phyloP scores from a whole-genome alignment of 495 filamentous ascomycete species.

The Aspergillus diversus region DNA sequence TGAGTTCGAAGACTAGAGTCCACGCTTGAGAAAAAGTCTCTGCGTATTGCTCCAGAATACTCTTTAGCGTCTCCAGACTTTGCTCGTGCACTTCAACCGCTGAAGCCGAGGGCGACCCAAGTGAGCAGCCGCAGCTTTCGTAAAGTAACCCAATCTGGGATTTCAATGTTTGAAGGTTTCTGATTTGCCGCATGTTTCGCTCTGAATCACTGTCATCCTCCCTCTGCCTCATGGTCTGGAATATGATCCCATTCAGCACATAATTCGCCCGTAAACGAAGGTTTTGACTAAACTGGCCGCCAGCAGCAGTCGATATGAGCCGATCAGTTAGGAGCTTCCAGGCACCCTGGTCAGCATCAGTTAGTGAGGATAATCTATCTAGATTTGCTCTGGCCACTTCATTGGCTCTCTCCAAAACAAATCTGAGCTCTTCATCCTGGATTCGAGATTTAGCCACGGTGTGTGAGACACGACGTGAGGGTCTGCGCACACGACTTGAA shows the following conservation, averaged over 20 bases:
- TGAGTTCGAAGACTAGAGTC: conserved; percentile 82
- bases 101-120: conserved; percentile 44
- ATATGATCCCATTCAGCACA: conserved; percentile 72
- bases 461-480: conserved; percentile 61
- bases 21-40: conserved; percentile 82
- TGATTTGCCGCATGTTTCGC: conserved; percentile 62
- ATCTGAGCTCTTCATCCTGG: conserved; percentile 56
- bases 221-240: conserved; percentile 49
- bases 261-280: conserved; percentile 74
- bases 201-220: conserved; percentile 32
- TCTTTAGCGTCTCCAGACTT: conserved; percentile 77
- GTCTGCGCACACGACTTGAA: conserved; percentile 52
- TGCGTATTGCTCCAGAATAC: conserved; percentile 85
- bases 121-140: conserved; percentile 27
- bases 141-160: conserved; percentile 58
- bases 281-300: conserved; percentile 52
- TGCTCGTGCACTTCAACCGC: conserved; percentile 84
- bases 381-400: conserved; percentile 81
- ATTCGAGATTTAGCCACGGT: conserved; percentile 45
- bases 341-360: conserved; percentile 64
- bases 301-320: conserved; percentile 67
- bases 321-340: conserved; percentile 75
- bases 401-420: conserved; percentile 81
- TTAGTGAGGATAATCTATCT: conserved; percentile 64
- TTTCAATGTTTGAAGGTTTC: conserved; percentile 71